Evolutionary conservation across 345 rosid genomes (phyloP).

Genomic region (Moricandia arvensis): DNA sequence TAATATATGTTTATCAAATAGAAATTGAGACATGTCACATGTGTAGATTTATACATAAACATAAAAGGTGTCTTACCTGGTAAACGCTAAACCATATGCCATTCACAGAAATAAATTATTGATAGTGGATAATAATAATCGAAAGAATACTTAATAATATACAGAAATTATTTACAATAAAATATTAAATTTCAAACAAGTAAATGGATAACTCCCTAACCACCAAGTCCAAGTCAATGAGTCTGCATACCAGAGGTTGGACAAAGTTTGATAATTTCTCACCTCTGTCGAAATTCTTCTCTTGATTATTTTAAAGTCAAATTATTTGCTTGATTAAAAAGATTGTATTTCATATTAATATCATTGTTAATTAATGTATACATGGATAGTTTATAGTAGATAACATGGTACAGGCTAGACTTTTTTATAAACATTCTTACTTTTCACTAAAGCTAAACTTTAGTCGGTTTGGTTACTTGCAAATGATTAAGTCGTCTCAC

Average conservation of each 20-base stretch:
- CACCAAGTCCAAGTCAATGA: conserved; percentile 33
- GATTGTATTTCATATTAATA: not conserved
- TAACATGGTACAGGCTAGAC: conserved; percentile 14
- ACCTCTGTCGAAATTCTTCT: not conserved
- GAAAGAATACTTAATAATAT: not conserved
- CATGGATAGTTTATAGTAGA: not conserved
- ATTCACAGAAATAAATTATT: not conserved
- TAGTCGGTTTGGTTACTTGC: conserved; percentile 26
- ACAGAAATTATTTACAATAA: not conserved
- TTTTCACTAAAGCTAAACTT: conserved; percentile 24
- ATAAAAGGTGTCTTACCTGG: not conserved
- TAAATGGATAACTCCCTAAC: conserved; percentile 36
- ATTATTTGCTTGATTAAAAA: not conserved
- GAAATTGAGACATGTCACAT: not conserved
- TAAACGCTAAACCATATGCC: not conserved
- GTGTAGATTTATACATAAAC: not conserved
- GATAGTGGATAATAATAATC: conserved; percentile 1
- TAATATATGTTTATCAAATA: not conserved
- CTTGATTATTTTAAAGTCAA: not conserved
- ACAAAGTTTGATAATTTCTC: conserved; percentile 27
- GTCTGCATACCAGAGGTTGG: conserved; percentile 35
- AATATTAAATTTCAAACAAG: conserved; percentile 16
- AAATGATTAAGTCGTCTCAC: conserved; percentile 18
- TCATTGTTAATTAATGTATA: not conserved
- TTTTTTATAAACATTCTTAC: conserved; percentile 10